A percentile compares a stretch with the other conserved stretches of the same genome.
These are phyloP conservation scores for Afroboletus lepidellus DNA, from an alignment of 1,284 basidiomycete species.

Conservation along the genomic window DNA sequence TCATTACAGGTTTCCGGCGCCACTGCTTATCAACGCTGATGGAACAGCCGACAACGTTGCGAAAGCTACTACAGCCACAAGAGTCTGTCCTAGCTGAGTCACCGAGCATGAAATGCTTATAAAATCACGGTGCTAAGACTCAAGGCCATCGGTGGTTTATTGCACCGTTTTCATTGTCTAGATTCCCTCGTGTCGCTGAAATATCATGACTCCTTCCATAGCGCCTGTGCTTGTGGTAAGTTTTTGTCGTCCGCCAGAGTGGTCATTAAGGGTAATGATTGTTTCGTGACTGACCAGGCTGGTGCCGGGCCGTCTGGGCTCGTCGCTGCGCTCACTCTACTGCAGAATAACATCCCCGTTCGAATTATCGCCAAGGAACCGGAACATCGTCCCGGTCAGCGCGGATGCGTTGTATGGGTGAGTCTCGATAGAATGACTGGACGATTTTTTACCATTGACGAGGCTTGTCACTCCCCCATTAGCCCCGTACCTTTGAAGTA, in stretches of 20 bases:
- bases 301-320: neutral
- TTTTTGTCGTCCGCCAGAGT: neutral
- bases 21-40: no score
- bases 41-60: no score
- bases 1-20: no score
- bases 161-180: neutral
- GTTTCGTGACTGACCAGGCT: neutral
- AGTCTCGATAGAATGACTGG: neutral
- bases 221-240: neutral
- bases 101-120: no score
- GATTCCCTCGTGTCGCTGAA: neutral
- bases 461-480: no score
- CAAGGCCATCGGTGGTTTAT: neutral
- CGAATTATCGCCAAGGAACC: neutral
- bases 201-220: neutral
- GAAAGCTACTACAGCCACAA: no score
- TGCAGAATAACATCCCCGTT: neutral
- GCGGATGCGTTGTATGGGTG: neutral
- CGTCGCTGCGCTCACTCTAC: neutral
- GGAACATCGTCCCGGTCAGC: neutral
- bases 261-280: neutral
- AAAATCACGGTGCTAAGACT: neutral
- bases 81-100: no score
- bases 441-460: no score
- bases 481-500: slow-evolving; percentile 35